Evolutionary conservation across 306 rosid genomes (phyloP), one percentile per base, ranked within the genome.

Genomic region (Datisca glomerata): DNA sequence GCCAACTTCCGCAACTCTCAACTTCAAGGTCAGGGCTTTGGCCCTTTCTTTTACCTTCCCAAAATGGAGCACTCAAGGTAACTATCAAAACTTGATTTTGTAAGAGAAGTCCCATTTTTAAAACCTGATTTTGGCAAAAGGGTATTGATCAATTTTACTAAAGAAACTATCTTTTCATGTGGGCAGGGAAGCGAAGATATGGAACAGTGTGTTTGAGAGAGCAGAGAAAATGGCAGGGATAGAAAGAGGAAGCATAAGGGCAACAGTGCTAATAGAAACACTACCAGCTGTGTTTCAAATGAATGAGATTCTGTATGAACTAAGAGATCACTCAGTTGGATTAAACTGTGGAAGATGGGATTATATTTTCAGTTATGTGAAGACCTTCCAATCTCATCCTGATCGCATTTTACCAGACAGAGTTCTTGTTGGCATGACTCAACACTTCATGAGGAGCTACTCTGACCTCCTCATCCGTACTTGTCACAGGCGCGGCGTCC

Each of bases 301-400:
- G 97, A 57, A 89, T 54, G 97, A 89, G 45, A 77, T 89, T 43
- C 81, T 83, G 12, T 74, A 89, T 64, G 95, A 89, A 57, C 72
- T 80, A n/a, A 79, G 78, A 64, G 83, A 89, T 12, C 95, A 89
- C 36, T 79, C 94, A 5, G 81, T 64, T 37, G 93, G 95, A 6
- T 60, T 89, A 28, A 89, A 89, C 64, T 80, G 97, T 56, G 97
- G 95, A 24, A 71, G 97, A 21, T 83, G 97, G 95, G 97, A 89
- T 71, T 89, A 83, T 67, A 89, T 89, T 27, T 83, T 89, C 55
- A 89, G 97, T 66, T 89, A 89, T 59, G 86, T 89, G 44, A 89
- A 83, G 61, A 89, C 95, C 55, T 89, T 89, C 55, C 93, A 77
- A 47, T 73, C 70, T 68, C 91, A 83, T 66, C 70, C 81, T 0